Evolutionary conservation across 257 asterid genomes (phyloP), one percentile per base, ranked within the genome.

Genomic region (Nicotiana sylvestris): DNA sequence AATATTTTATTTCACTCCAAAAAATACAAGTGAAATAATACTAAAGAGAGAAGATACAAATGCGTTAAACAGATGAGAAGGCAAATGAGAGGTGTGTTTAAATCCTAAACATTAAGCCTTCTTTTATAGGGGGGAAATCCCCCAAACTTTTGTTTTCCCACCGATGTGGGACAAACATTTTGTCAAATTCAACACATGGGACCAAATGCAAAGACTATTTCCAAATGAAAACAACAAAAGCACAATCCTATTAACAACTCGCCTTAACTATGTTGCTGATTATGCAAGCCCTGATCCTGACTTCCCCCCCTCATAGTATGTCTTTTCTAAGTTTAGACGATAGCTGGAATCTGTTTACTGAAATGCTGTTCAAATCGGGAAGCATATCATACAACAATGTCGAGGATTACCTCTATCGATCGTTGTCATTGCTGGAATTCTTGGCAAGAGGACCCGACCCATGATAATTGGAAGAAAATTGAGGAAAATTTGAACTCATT

Each of bases 211-310:
- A 43, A 62, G 27, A 16, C 25, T 66, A 6, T 81, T 81, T 55
- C 82, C 84, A 72, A 35, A 80, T 32, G 84, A 84, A 10, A 1
- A 29, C 32, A 80, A 61, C 9, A 79, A 80, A 49, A 84, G 84
- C 49, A 35, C 69, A 69, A 72, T 84, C 7, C 39, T 84, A 39
- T 5, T 84, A 11, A 84, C 86, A 0, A 84, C 77, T 72, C 68
- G 81, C 5, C 83, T 72, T 3, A 10, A 39, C 0, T 64, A 25
- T 21, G 69, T 80, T 3, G 77, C 66, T 1, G 2, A 78, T 67
- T 5, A 81, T 55, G 77, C 81, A 5, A 51, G 66, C 25, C 0
- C 21, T 61, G 62, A 12, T 15, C 30, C 30, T 29, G 30, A 29
- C 30, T 29, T n/a, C 67, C n/a, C 55, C 33, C 17, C 49, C 72